Evolutionary conservation across 2,329 filamentous ascomycete genomes (phyloP), one percentile per base, ranked within the genome.

Genomic region (Periconia macrospinosa): DNA sequence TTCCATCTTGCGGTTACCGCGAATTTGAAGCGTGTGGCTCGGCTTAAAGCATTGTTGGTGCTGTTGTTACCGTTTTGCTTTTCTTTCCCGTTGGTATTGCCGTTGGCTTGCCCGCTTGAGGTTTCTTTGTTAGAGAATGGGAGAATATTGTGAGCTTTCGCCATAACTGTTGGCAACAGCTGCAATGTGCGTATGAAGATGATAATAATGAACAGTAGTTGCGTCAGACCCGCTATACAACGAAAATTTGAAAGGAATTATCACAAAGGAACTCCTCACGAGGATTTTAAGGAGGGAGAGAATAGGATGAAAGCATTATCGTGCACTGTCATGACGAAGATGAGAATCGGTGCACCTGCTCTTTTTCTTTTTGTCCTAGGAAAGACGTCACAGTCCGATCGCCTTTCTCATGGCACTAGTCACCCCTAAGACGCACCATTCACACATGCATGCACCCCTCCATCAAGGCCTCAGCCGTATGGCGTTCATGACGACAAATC

Each of bases 1-100:
- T 67, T 64, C 68, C 67, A 72, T 60, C 57, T 66, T 6, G 40
- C 41, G 7, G 37, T 52, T 33, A 46, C 8, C 11, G 41, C 18
- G 27, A 49, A 2, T 2, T 45, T 41, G 40, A 43, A 9, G 20
- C n/a, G 37, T 35, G 19, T 1, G 7, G n/a, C 5, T 9, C 23
- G 37, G 27, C 14, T 18, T 27, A 27, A 3, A 27, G 8, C 23
- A 27, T 44, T 14, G 35, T 18, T 41, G 42, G 8, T 45, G 11
- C 11, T n/a, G 15, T 37, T 37, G 30, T 33, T 33, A 13, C 30
- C 30, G 13, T 33, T 33, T 13, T 33, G 30, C 13, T 33, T 33
- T 13, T 33, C 30, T 33, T 33, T 46, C 11, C 9, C 17, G 11
- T 53, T 49, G 11, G 50, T 43, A 23, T 52, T 41, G 10, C 49